Percentiles rank a stretch among this genome's conserved stretches.
These are phyloP conservation scores for Brasenia schreberi DNA, from an alignment of 164 flowering plant species.

Conservation along the genomic window DNA sequence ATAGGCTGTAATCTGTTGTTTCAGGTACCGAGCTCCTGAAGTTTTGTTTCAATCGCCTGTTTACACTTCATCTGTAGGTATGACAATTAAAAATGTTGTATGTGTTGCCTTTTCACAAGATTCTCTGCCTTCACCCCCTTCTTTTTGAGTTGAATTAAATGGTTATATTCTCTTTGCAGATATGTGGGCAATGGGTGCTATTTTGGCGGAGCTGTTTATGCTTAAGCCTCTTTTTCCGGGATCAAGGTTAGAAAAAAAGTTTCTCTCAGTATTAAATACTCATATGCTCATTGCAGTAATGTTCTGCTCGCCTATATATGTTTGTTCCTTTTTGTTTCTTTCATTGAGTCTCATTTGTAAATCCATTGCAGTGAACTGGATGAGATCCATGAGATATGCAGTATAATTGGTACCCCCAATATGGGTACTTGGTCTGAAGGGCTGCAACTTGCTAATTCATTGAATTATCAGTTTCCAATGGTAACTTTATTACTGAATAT, in stretches of 20 bases:
- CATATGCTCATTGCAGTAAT: too few relatives aligned
- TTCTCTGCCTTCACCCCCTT: too few relatives aligned
- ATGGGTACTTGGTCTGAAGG: constrained; percentile 57
- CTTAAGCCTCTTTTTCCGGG: constrained; percentile 93
- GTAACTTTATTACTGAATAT: constrained; percentile 5
- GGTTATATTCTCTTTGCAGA: constrained; percentile 24
- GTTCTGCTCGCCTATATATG: background rate
- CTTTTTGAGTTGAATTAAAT: background rate
- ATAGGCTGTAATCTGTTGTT: background rate
- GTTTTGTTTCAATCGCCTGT: constrained; percentile 72
- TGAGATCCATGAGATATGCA: constrained; percentile 81
- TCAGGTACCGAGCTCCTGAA: constrained; percentile 98
- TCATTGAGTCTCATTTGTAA: background rate
- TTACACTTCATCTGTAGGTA: constrained; percentile 84
- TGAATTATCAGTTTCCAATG: constrained; percentile 68
- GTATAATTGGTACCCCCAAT: constrained; percentile 71
- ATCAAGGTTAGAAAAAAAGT: constrained; percentile 31
- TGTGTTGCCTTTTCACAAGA: background rate
- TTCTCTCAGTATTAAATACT: too few relatives aligned
- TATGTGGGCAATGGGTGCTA: constrained; percentile 99
- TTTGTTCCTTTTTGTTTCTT: background rate
- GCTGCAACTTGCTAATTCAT: constrained; percentile 48
- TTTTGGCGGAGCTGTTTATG: constrained; percentile 84
- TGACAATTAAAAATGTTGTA: constrained; percentile 8
- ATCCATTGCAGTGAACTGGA: constrained; percentile 29